A percentile compares a stretch with the other conserved stretches of the same genome.
These are phyloP conservation scores for Candida incommunis DNA, from an alignment of 805 yeast genomes.

Conservation along the genomic window DNA sequence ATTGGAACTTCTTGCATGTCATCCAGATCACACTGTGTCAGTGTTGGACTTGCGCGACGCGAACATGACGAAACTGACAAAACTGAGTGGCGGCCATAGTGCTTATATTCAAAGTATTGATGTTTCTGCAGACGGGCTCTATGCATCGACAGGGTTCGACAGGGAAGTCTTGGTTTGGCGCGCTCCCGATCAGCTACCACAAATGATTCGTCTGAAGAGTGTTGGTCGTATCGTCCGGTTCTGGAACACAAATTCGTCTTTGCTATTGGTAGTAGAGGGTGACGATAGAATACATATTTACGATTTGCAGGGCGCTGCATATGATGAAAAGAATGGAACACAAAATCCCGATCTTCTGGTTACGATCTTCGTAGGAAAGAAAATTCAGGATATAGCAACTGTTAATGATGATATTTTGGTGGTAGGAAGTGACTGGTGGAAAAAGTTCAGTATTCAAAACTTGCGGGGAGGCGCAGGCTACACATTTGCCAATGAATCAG, in stretches of 20 bases:
- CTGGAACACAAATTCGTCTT: neutral
- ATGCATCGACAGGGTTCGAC: neutral
- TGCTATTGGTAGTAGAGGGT: neutral
- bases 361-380: neutral
- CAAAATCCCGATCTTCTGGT: neutral
- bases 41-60: neutral
- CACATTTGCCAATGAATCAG: neutral
- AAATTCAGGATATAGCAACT: neutral
- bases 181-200: neutral
- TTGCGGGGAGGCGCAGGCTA: neutral
- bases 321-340: neutral
- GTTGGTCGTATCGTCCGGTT: neutral
- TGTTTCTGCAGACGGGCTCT: neutral
- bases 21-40: neutral
- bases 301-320: neutral
- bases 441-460: neutral
- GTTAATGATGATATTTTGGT: neutral
- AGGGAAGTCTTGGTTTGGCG: neutral
- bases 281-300: neutral
- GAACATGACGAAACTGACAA: neutral
- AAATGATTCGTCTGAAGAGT: neutral
- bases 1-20: neutral
- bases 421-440: neutral
- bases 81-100: neutral
- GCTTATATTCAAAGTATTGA: neutral